Evolutionary conservation across 352 stramenopile species (phyloP).

Genomic region (Globisporangium polare): DNA sequence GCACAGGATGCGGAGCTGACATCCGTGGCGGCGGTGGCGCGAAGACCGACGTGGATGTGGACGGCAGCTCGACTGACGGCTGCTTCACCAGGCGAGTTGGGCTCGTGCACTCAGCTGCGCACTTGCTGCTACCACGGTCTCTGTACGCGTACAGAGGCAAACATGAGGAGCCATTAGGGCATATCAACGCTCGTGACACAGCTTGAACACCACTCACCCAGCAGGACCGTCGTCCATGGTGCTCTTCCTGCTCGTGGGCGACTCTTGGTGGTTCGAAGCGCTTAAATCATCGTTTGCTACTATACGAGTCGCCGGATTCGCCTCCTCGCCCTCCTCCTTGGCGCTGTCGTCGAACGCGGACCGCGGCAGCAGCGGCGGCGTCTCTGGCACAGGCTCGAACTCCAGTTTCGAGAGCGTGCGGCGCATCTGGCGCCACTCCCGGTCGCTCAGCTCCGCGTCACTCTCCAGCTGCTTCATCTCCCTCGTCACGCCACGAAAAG

Average conservation of each 20-base stretch:
- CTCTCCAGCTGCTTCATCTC: constrained; percentile 3
- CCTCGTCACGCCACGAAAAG: not conserved
- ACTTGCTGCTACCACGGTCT: not conserved
- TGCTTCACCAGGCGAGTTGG: constrained; percentile 2
- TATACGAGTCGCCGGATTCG: not conserved
- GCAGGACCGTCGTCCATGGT: not conserved
- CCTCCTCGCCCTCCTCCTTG: constrained; percentile 13
- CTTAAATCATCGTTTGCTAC: constrained; percentile 1
- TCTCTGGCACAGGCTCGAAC: constrained; percentile 65
- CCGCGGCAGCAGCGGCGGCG: constrained; percentile 33
- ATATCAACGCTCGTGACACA: too few relatives aligned
- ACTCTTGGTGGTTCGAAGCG: not conserved
- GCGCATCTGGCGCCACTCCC: constrained; percentile 58
- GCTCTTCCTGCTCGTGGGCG: constrained; percentile 3
- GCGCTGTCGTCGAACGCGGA: constrained; percentile 25
- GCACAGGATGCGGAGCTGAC: constrained; percentile 1
- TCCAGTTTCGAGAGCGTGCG: constrained; percentile 47
- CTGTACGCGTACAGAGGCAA: too few relatives aligned
- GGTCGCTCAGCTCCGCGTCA: constrained; percentile 32
- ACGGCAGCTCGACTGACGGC: constrained; percentile 21
- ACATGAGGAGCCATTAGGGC: not conserved
- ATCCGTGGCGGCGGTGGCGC: constrained; percentile 1
- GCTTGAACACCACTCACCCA: too few relatives aligned
- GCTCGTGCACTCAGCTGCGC: not conserved
- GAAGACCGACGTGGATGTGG: constrained; percentile 24